A percentile compares a stretch with the other conserved stretches of the same genome.
These are phyloP conservation scores for Geranium brycei DNA, from an alignment of 345 rosid species.

Conservation along the genomic window DNA sequence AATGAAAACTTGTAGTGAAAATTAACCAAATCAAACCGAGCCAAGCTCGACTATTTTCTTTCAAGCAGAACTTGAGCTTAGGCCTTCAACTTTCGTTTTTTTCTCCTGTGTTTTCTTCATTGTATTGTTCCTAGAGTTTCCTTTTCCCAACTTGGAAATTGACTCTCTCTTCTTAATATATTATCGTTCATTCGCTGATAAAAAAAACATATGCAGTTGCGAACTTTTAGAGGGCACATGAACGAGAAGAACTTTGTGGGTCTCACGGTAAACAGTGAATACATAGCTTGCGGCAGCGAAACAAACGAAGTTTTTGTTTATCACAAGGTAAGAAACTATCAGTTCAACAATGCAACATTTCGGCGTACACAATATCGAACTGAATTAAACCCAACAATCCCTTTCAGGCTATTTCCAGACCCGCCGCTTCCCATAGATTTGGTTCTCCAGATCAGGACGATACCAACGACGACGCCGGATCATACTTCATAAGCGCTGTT, in stretches of 20 bases:
- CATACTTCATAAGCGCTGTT: constrained; percentile 46
- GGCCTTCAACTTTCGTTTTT: too few species aligned
- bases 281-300: constrained; percentile 61
- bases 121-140: too few species aligned
- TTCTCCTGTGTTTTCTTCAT: too few species aligned
- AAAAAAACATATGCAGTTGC: constrained; percentile 20
- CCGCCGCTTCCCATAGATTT: constrained; percentile 38
- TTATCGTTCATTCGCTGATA: too few species aligned
- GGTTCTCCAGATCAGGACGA: constrained; percentile 26
- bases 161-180: too few species aligned
- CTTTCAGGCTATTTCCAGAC: constrained; percentile 42
- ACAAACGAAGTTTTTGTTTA: constrained; percentile 59
- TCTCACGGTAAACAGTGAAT: constrained; percentile 38
- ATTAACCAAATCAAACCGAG: too few species aligned
- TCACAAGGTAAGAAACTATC: constrained; percentile 36
- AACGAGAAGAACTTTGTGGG: constrained; percentile 59
- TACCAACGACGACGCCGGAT: constrained; percentile 23
- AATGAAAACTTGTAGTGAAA: too few species aligned
- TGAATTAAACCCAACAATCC: not conserved
- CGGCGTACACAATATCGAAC: not conserved
- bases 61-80: too few species aligned
- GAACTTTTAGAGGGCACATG: constrained; percentile 40
- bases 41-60: too few species aligned
- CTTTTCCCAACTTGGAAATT: too few species aligned
- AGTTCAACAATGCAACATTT: not conserved